Conservation (phyloP, 257 asterid species). For the Capsicum rhomboideum region DNA sequence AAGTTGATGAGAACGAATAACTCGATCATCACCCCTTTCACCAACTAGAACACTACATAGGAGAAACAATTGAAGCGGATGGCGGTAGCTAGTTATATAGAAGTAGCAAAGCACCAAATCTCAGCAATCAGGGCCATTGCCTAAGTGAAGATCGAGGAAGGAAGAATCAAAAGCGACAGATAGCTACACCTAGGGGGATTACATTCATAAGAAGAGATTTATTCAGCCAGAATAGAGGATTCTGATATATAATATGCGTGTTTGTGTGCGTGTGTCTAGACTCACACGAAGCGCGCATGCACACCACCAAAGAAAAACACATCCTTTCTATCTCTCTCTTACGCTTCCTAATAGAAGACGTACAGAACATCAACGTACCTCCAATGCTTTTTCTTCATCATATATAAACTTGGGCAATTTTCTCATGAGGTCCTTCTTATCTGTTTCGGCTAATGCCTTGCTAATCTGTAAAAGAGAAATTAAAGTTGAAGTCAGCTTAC, state of each 20-base stretch:
- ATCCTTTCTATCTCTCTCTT: background rate
- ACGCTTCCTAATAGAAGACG: background rate
- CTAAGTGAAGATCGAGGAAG: background rate
- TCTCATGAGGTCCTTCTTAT: slow-evolving; percentile 32
- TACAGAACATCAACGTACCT: slow-evolving; percentile 4
- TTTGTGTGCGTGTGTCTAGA: background rate
- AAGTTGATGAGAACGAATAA: background rate
- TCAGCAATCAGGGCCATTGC: background rate
- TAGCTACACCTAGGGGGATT: background rate
- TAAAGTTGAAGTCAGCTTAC: background rate
- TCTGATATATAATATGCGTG: background rate
- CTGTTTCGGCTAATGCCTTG: slow-evolving; percentile 32
- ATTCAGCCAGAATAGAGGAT: background rate
- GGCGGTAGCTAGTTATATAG: background rate
- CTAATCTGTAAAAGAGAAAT: slow-evolving; percentile 27
- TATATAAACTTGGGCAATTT: slow-evolving; percentile 39
- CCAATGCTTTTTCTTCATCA: slow-evolving; percentile 44
- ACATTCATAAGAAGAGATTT: background rate
- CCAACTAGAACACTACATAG: background rate
- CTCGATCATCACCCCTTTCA: background rate
- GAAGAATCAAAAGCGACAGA: background rate
- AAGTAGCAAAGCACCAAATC: background rate
- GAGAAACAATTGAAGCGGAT: background rate
- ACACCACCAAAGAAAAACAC: background rate
- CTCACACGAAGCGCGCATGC: background rate